Evolutionary conservation across 2,329 filamentous ascomycete genomes (phyloP), one percentile per base, ranked within the genome.

Genomic region (Boeremia lycopersici): DNA sequence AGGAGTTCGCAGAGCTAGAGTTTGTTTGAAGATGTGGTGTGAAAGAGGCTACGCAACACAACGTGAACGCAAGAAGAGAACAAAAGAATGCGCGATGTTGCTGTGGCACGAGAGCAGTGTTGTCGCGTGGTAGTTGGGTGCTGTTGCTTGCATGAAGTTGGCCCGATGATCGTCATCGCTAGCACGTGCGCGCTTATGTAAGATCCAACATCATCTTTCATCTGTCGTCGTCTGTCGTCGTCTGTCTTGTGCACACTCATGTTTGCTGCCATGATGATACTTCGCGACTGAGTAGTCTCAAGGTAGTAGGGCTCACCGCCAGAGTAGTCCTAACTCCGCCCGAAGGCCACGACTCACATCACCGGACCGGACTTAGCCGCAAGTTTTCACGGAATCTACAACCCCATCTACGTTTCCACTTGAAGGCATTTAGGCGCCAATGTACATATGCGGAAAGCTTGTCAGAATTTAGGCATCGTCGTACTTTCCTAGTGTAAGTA

Each of bases 141-240:
- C 45, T 45, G 39, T 13, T 33, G 51, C 43, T 23, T 35, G 51
- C 55, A 48, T 40, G 31, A 56, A 41, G 51, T 48, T 53, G 52
- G 53, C 54, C 48, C 54, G 49, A 57, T 58, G 53, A 48, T 45
- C 51, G 45, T 54, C 51, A 54, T 48, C 45, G 42, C 6, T 7
- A 15, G 40, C 39, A 49, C 51, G 51, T 53, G 51, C 45, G 17
- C 19, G 50, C 50, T 53, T 53, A 53, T 53, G 44, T 53, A 53
- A 53, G 17, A 26, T 10, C 19, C 19, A 23, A 23, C 19, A 23
- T 23, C 19, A 23, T 6, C n/a, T 2, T 34, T 6, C 13, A 15
- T 17, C 13, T 8, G n/a, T 33, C 6, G 6, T 34, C n/a, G 33
- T 34, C 33, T 6, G n/a, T 13, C 11, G 7, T 9, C 19, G 10